Base-by-base conservation (phyloP, 1,284 basidiomycete species). In the Moesziomyces sp. region DNA sequence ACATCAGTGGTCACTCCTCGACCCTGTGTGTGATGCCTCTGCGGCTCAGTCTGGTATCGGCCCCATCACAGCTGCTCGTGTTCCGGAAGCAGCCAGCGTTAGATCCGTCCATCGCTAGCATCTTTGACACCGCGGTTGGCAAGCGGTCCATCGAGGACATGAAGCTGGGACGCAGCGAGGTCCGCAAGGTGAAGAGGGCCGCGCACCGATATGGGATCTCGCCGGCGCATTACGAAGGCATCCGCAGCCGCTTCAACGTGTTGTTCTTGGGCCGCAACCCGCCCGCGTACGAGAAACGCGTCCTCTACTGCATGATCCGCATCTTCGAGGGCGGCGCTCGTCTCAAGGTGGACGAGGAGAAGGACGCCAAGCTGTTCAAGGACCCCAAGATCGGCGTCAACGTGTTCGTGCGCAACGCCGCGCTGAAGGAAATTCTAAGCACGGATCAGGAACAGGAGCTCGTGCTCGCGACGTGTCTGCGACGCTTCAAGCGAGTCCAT, bases 261-360 rank as follows among this genome's bases (percentile, higher is more conserved):
- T 61, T 74, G 54, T 74, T 69, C 35, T 48, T 47, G 3, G 71
- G 71, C 14, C 23, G 16, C 8, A 50, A 60, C 16, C 50, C 64
- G 4, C 49, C 55, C 6, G 42, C 34, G 6, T 74, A 68, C 58
- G 71, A 74, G 34, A 65, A 61, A 46, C 58, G 48, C 45, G 48
- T 55, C 7, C 38, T 69, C 6, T 65, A 61, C 54, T 44, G 26
- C 26, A 49, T 69, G 46, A 48, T 65, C 3, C 60, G 65, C 46
- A 48, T 74, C n/a, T 60, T 74, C 34, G 57, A 68, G n/a, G 71
- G 71, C 21, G 71, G 71, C 7, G 48, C 26, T 0, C 65, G 65
- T 3, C 26, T 52, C 11, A 16, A 24, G 6, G 46, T 71, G 14
- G 40, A 60, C 14, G 19, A 46, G 19, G 46, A 28, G 4, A 57